Percentiles rank a stretch among this genome's conserved stretches.
phyloP scores from a whole-genome alignment of 768 basidiomycete species.

The Asterophora parasitica region DNA sequence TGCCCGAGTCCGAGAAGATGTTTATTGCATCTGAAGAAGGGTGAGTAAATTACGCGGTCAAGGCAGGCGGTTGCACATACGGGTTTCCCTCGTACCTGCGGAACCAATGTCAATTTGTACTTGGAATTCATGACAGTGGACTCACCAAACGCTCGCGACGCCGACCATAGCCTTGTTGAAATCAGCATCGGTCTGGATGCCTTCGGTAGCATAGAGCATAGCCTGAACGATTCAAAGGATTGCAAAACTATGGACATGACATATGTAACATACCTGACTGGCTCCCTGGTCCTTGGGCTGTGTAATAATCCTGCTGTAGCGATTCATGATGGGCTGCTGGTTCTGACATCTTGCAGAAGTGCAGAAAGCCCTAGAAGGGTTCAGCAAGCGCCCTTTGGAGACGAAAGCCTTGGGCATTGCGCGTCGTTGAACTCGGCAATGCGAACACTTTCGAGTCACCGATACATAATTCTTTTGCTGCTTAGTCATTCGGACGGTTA shows the following conservation, averaged over 20 bases:
- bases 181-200: conserved; percentile 73
- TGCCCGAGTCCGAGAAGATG: conserved; percentile 89
- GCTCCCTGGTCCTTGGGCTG: conserved; percentile 94
- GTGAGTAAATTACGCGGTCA: conserved; percentile 3
- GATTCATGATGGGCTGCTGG: conserved; percentile 47
- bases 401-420: conserved; percentile 22
- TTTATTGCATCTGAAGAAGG: conserved; percentile 74
- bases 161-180: conserved; percentile 97
- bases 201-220: conserved; percentile 99
- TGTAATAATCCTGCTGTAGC: conserved; percentile 79
- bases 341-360: conserved; percentile 33
- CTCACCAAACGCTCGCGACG: conserved; percentile 92
- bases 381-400: conserved; percentile 19
- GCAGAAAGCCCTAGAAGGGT: conserved; percentile 32
- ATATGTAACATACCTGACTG: conserved; percentile 58
- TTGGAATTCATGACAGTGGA: conserved; percentile 9
- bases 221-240: conserved; percentile 46
- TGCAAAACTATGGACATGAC: conserved; percentile 2
- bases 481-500: conserved; percentile 18
- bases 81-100: conserved; percentile 99
- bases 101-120: conserved; percentile 13
- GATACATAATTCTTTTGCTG: conserved; percentile 1
- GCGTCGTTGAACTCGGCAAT: conserved; percentile 4
- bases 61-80: conserved; percentile 42
- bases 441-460: background rate